Evolutionary conservation across 495 filamentous ascomycete genomes (phyloP).

Genomic region (Penicillium flavigenum): DNA sequence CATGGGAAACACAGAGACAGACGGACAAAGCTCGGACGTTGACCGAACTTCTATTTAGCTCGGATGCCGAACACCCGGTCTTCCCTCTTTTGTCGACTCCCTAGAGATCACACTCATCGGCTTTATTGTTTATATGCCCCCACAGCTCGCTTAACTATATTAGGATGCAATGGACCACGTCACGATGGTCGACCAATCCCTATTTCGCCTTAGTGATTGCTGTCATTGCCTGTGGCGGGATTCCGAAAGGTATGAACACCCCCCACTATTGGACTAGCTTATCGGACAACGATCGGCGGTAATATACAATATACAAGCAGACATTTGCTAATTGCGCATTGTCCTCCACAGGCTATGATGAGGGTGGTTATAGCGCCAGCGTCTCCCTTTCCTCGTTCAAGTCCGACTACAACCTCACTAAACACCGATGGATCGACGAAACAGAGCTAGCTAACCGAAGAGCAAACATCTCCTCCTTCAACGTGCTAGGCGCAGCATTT

Average conservation of each 20-base stretch:
- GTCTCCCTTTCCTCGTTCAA: constrained; percentile 41
- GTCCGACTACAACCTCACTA: constrained; percentile 41
- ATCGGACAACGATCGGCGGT: background rate
- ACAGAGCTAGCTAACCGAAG: constrained; percentile 41
- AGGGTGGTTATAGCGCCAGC: constrained; percentile 49
- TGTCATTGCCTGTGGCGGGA: constrained; percentile 44
- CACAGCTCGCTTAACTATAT: constrained; percentile 11
- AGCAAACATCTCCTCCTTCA: constrained; percentile 50
- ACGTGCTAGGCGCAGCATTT: constrained; percentile 44
- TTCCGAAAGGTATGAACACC: constrained; percentile 40
- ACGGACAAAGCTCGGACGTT: constrained; percentile 24
- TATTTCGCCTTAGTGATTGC: constrained; percentile 43
- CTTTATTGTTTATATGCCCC: constrained; percentile 10
- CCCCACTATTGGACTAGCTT: background rate
- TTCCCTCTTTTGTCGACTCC: constrained; percentile 7
- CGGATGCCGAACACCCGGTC: constrained; percentile 4
- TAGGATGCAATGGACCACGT: constrained; percentile 33
- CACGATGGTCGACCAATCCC: constrained; percentile 42
- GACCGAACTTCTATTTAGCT: constrained; percentile 22
- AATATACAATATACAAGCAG: background rate
- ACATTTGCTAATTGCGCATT: constrained; percentile 5
- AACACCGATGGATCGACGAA: constrained; percentile 36
- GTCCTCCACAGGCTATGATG: constrained; percentile 42
- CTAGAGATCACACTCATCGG: constrained; percentile 11
- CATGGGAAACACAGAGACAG: background rate